phyloP scores from a whole-genome alignment of 768 basidiomycete genomes.

The Kwoniella heveanensis region DNA sequence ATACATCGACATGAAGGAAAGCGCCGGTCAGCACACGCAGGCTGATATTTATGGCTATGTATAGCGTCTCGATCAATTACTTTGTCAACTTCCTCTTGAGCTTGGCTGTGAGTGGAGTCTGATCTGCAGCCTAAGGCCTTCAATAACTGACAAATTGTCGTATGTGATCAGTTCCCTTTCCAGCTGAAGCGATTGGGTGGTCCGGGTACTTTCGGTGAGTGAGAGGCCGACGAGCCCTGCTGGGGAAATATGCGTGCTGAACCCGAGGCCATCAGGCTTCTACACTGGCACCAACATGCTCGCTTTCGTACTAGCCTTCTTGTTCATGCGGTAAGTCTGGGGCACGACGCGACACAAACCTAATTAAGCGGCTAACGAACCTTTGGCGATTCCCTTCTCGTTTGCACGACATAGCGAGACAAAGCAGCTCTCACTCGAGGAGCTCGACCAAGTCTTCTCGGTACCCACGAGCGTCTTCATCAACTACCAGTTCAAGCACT shows the following conservation, averaged over 20 bases:
- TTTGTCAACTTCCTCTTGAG: conserved; percentile 43
- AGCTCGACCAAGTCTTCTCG: conserved; percentile 46
- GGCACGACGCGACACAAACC: conserved; percentile 42
- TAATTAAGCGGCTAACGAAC: too few relatives aligned
- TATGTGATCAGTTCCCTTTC: conserved; percentile 5
- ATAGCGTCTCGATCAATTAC: conserved; percentile 34
- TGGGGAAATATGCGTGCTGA: neutral
- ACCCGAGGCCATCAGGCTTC: too few relatives aligned
- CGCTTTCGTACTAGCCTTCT: conserved; percentile 64
- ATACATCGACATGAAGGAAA: conserved; percentile 59
- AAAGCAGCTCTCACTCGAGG: conserved; percentile 34
- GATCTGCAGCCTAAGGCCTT: conserved; percentile 62
- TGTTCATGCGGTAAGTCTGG: conserved; percentile 52
- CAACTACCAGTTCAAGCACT: conserved; percentile 36
- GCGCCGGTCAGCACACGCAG: neutral
- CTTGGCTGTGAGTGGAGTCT: conserved; percentile 56
- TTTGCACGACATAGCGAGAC: conserved; percentile 7
- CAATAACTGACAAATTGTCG: neutral
- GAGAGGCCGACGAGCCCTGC: conserved; percentile 61
- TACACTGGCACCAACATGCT: conserved; percentile 53
- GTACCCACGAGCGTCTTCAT: conserved; percentile 41
- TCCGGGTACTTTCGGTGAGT: conserved; percentile 72
- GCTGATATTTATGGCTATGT: too few relatives aligned
- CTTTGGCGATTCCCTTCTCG: too few relatives aligned
- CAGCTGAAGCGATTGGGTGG: conserved; percentile 64